phyloP scores from a whole-genome alignment of 1,284 basidiomycete genomes.

The Ganoderma resinaceum region DNA sequence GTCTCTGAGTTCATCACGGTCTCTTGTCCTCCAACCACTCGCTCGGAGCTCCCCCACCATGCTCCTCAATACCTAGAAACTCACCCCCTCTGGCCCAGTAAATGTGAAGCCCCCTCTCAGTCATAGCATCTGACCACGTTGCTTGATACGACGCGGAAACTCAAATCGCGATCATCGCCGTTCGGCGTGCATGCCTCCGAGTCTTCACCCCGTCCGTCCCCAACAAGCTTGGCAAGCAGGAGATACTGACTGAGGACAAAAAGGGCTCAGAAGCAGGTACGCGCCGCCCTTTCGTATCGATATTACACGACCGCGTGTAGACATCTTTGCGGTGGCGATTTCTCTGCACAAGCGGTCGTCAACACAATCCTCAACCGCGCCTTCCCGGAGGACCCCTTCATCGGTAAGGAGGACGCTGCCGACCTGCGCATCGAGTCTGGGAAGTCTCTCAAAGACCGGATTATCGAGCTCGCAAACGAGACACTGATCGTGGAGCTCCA shows the following conservation, averaged over 20 bases:
- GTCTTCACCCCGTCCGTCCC: constrained; percentile 88
- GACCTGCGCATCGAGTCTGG: constrained; percentile 72
- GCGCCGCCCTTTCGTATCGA: constrained; percentile 25
- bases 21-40: constrained; percentile 14
- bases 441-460: constrained; percentile 66
- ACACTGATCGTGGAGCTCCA: constrained; percentile 68
- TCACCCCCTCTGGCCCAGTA: constrained; percentile 30
- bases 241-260: constrained; percentile 92
- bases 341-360: constrained; percentile 89
- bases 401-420: constrained; percentile 94
- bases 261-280: constrained; percentile 95
- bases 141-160: constrained; percentile 58
- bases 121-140: constrained; percentile 21
- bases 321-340: constrained; percentile 73
- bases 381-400: constrained; percentile 89
- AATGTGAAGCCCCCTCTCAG: constrained; percentile 13
- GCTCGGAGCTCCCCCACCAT: constrained; percentile 31
- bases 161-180: constrained; percentile 87
- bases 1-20: constrained; percentile 14
- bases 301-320: background rate
- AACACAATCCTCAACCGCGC: constrained; percentile 77
- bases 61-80: constrained; percentile 28
- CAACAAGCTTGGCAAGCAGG: constrained; percentile 85
- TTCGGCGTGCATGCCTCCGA: constrained; percentile 90
- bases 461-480: constrained; percentile 87